Base-by-base conservation (phyloP, 805 yeast species). In the Candida anglica region DNA sequence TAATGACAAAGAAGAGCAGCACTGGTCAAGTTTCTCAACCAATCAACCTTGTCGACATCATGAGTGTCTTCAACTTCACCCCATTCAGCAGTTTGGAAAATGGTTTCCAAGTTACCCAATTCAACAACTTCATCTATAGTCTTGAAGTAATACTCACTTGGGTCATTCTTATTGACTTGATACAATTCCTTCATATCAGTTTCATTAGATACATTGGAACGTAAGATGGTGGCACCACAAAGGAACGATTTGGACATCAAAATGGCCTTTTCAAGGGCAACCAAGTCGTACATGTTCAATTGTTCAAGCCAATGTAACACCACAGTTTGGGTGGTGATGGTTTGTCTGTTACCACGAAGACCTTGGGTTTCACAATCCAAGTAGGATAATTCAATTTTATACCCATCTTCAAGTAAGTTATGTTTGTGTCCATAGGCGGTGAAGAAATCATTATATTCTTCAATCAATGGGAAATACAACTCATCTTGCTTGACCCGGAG, bases 61-160 rank as follows among this genome's bases (percentile, higher is more conserved):
- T 93, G 98, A 2, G 98, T 87, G 52, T 93, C 98, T 62, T 93
- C 98, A 16, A 91, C 98, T 59, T 91, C 97, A 20, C 98, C 98
- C 98, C 98, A 93, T 51, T 80, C 74, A 15, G 77, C 79, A 22
- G 95, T 85, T 61, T 93, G 99, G 59, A 75, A 76, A 21, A 81
- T 78, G 10, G 81, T 80, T 53, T 93, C 99, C 48, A 93, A 66
- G 37, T 83, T 80, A 7, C 88, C 88, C 38, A 83, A 74, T 48
- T 77, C 77, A 2, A 89, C 82, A 25, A 91, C 71, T 41, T 86
- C 85, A 34, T 82, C 88, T 13, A 85, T 60, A 2, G 77, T 43
- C 33, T 73, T 58, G 34, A 63, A 57, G 60, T 47, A 63, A 42
- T 52, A 50, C 45, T 52, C 58, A 2, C 51, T 56, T 3, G 46